Evolutionary conservation across 495 filamentous ascomycete genomes (phyloP), one percentile per base, ranked within the genome.

Genomic region (Penicillium ucsense): DNA sequence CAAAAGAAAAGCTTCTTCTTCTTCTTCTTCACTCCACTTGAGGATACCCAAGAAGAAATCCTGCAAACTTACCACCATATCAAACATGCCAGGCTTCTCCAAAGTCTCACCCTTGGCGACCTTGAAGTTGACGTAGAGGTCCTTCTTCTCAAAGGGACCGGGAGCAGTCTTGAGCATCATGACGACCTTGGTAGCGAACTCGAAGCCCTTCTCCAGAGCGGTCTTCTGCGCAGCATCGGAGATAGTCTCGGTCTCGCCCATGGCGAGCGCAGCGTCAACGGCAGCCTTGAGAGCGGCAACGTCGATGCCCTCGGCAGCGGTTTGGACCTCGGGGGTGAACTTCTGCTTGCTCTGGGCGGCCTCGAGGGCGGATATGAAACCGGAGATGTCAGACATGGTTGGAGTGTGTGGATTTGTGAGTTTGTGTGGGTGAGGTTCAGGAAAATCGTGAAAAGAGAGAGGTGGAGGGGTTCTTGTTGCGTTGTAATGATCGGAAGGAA

Each of bases 91-190:
- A 41, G 67, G 66, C 47, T 69, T 54, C 8, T 72, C 62, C 9
- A 67, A 52, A 29, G 59, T 59, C 53, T 80, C 76, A 38, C 72
- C 62, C 35, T 59, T 69, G 29, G 66, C 67, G 61, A 72, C 65
- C 70, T 84, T 84, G 72, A 71, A 83, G 56, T 76, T 68, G 46
- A 64, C 74, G 62, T 83, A 84, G 40, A 81, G 63, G 72, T 83
- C 56, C 46, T 54, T 49, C 53, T 78, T 63, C 56, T 82, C 80
- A 40, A 74, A 67, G 43, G 73, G 61, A 8, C 57, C 63, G 4
- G 76, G 77, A 44, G 73, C 70, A 8, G 64, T 60, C 49, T 69
- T 64, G 41, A 77, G 72, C 71, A 85, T 81, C 60, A 72, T 72
- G 53, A 83, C 77, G 45, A 85, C 78, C 62, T 68, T 63, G n/a